Conservation (phyloP, 2,329 filamentous ascomycete species). For the Sarocladium kiliense region DNA sequence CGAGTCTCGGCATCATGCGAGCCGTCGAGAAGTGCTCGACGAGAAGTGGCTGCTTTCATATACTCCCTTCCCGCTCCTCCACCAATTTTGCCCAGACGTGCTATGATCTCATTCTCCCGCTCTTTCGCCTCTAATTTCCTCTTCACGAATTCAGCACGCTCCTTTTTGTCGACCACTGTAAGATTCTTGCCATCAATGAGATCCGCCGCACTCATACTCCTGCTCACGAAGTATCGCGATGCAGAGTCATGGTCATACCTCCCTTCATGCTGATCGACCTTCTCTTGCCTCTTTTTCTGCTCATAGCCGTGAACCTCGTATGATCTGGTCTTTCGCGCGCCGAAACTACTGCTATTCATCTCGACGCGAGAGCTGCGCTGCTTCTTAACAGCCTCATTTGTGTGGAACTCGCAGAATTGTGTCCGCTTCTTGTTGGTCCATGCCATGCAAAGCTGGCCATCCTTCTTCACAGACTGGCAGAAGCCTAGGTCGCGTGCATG, state of each 20-base stretch:
- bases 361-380: constrained; percentile 64
- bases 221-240: constrained; percentile 48
- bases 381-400: constrained; percentile 74
- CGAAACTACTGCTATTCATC: constrained; percentile 63
- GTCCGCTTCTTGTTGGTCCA: constrained; percentile 91
- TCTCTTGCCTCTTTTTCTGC: constrained; percentile 17
- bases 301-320: constrained; percentile 14
- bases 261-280: constrained; percentile 15
- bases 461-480: constrained; percentile 79
- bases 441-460: constrained; percentile 71
- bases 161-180: constrained; percentile 51
- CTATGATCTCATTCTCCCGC: constrained; percentile 67
- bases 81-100: constrained; percentile 59
- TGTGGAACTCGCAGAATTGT: constrained; percentile 88
- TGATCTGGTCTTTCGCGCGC: constrained; percentile 19
- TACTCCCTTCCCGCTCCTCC: constrained; percentile 66
- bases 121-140: constrained; percentile 61
- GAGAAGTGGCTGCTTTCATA: constrained; percentile 34
- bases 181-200: constrained; percentile 61
- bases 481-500: constrained; percentile 79
- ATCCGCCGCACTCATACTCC: constrained; percentile 49
- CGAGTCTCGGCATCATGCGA: not conserved
- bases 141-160: constrained; percentile 61
- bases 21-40: not conserved
- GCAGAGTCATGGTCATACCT: constrained; percentile 56